Conservation (phyloP, 225 moss, liverwort and hornwort species). For the Takakia lepidozioides region DNA sequence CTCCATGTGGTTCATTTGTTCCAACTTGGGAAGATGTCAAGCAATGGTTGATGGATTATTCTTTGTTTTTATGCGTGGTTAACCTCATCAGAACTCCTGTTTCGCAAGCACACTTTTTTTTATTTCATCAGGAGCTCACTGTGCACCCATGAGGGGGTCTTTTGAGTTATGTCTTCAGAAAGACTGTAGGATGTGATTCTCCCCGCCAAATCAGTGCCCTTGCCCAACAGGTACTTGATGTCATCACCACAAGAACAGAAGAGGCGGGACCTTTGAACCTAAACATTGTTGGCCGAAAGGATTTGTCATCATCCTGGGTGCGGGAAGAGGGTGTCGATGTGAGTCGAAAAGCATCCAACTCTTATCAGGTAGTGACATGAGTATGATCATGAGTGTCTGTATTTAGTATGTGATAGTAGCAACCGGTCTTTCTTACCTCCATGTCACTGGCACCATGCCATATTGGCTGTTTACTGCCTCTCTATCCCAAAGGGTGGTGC, state of each 20-base stretch:
- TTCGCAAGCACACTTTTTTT: neutral
- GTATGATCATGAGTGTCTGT: too few relatives aligned
- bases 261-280: constrained; percentile 48
- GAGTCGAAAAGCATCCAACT: constrained; percentile 13
- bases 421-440: too few relatives aligned
- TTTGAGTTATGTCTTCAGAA: too few relatives aligned
- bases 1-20: too few relatives aligned
- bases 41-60: neutral
- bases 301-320: constrained; percentile 58
- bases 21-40: too few relatives aligned
- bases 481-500: too few relatives aligned
- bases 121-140: neutral
- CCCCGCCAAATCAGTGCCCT: too few relatives aligned
- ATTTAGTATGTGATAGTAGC: too few relatives aligned
- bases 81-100: neutral
- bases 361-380: constrained; percentile 30
- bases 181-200: too few relatives aligned
- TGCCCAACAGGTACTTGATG: constrained; percentile 30
- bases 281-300: constrained; percentile 43
- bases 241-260: constrained; percentile 38
- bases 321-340: constrained; percentile 26
- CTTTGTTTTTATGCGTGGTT: neutral
- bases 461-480: too few relatives aligned
- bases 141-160: too few relatives aligned
- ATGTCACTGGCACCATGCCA: too few relatives aligned